phyloP scores from a whole-genome alignment of 78 protist genomes.

The Cavenderia fasciculata region DNA sequence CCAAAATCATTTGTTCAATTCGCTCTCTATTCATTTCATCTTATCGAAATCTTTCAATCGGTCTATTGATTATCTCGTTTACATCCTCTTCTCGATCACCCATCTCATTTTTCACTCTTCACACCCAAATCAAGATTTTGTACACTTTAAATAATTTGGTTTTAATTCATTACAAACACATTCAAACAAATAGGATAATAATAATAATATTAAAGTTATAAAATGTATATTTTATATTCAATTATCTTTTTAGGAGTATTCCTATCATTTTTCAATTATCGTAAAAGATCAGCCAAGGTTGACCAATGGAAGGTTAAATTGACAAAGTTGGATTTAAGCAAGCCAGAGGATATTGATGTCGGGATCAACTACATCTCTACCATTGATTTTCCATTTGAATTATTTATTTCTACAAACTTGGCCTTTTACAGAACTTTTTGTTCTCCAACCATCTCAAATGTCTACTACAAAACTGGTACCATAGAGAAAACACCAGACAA shows the following conservation, averaged over 20 bases:
- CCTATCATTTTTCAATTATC: background rate
- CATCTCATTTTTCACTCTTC: no score
- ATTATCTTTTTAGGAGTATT: background rate
- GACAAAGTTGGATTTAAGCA: background rate
- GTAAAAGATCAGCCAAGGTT: background rate
- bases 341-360: constrained; percentile 6
- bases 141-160: no score
- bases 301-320: background rate
- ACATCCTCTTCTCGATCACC: no score
- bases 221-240: background rate
- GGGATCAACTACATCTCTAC: background rate
- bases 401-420: constrained; percentile 21
- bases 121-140: no score
- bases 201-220: no score
- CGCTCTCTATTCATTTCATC: no score
- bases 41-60: no score
- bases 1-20: no score
- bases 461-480: background rate
- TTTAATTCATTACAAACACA: no score
- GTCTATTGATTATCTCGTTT: no score
- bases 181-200: no score
- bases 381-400: constrained; percentile 16
- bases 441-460: constrained; percentile 13
- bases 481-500: background rate
- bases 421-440: constrained; percentile 30